A percentile compares a stretch with the other conserved stretches of the same genome.
phyloP scores from a whole-genome alignment of 495 filamentous ascomycete genomes.

The Hypoxylon subgilvum region DNA sequence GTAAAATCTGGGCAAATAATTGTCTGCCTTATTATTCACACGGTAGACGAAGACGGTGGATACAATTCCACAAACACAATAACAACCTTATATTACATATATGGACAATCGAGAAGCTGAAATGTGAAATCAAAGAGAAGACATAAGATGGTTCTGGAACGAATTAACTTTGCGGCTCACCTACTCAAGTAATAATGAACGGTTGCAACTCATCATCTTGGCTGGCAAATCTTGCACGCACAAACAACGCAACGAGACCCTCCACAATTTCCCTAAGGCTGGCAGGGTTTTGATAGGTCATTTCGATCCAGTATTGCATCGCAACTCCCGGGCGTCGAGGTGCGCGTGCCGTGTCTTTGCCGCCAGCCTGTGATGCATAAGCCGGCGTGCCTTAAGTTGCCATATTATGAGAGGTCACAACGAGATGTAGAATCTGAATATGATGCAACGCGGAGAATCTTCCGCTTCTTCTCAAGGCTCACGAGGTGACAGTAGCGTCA shows the following conservation, averaged over 20 bases:
- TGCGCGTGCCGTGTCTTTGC: slow-evolving; percentile 10
- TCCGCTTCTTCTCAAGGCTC: neutral
- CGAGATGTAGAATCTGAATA: slow-evolving; percentile 16
- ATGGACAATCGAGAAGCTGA: slow-evolving; percentile 4
- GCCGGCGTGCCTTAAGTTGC: slow-evolving; percentile 5
- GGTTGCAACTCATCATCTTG: slow-evolving; percentile 5
- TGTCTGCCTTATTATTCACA: neutral
- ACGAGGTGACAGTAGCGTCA: slow-evolving; percentile 6
- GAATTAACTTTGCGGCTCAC: slow-evolving; percentile 4
- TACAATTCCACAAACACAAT: slow-evolving; percentile 5
- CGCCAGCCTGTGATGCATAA: slow-evolving; percentile 16
- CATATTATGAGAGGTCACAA: slow-evolving; percentile 23
- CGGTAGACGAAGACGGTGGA: neutral
- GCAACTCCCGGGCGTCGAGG: slow-evolving; percentile 17
- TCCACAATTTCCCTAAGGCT: slow-evolving; percentile 14
- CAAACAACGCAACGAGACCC: slow-evolving; percentile 26
- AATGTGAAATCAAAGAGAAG: slow-evolving; percentile 3
- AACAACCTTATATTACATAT: slow-evolving; percentile 13
- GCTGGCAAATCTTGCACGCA: slow-evolving; percentile 20
- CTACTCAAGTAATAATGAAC: slow-evolving; percentile 1
- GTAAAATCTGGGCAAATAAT: slow-evolving; percentile 9
- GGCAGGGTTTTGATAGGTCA: slow-evolving; percentile 29
- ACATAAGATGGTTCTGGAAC: slow-evolving; percentile 22
- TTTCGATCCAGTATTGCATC: slow-evolving; percentile 7
- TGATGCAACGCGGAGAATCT: slow-evolving; percentile 24